These are phyloP conservation scores for Ulota crispa DNA, from an alignment of 225 moss, liverwort and hornwort genomes.

Conservation along the genomic window DNA sequence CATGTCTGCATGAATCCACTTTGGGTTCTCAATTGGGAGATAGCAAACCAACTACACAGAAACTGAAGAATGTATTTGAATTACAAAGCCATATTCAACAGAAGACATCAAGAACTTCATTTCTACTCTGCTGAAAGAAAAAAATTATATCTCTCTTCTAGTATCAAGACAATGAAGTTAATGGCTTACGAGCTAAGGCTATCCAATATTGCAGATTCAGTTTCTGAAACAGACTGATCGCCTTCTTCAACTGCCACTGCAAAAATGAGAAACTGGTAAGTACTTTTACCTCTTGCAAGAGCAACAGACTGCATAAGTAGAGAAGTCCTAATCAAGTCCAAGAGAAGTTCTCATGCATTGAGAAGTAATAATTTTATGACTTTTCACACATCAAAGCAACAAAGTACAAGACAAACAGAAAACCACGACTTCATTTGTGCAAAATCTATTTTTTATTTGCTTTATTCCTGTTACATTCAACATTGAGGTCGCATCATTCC, in stretches of 20 bases:
- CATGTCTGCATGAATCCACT: slow-evolving; percentile 61
- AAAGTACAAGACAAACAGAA: background rate
- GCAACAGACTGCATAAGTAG: background rate
- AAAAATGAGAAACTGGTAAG: background rate
- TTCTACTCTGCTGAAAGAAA: background rate
- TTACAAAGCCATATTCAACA: background rate
- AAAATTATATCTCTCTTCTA: background rate
- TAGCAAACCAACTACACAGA: background rate
- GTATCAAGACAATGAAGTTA: background rate
- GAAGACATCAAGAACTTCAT: background rate
- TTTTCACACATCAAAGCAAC: background rate
- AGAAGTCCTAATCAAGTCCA: background rate
- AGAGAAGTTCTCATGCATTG: background rate
- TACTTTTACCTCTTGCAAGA: background rate
- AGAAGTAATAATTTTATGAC: background rate
- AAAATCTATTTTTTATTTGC: background rate
- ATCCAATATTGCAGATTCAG: slow-evolving; percentile 69
- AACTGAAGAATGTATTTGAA: background rate
- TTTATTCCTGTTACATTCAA: background rate
- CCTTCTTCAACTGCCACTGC: slow-evolving; percentile 67
- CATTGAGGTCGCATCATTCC: background rate
- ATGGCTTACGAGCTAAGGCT: slow-evolving; percentile 80
- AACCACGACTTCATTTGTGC: background rate
- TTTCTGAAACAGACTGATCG: slow-evolving; percentile 58
- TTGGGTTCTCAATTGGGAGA: background rate